A percentile compares a stretch with the other conserved stretches of the same genome.
phyloP scores from a whole-genome alignment of 2,329 filamentous ascomycete species.

The Penicillium sp. region DNA sequence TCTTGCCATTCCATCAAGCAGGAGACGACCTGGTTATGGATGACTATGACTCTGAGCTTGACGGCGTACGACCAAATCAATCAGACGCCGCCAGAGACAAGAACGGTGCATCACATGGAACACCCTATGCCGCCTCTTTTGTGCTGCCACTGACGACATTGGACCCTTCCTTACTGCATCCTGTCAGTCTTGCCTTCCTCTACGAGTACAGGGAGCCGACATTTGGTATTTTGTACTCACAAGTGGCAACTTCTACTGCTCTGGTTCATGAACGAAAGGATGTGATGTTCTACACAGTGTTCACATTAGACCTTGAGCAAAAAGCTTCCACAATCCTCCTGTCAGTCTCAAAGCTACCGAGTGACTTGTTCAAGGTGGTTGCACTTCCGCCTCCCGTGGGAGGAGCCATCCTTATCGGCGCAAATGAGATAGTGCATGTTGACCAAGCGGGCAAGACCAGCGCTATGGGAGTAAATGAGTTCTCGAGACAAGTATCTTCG shows the following conservation, averaged over 20 bases:
- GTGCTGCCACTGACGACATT: conserved; percentile 87
- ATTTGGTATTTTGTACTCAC: conserved; percentile 88
- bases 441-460: conserved; percentile 94
- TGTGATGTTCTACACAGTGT: conserved; percentile 86
- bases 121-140: conserved; percentile 87
- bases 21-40: conserved; percentile 90
- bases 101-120: conserved; percentile 49
- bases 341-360: conserved; percentile 81
- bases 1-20: conserved; percentile 85
- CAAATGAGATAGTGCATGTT: conserved; percentile 90
- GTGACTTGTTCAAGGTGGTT: conserved; percentile 81
- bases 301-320: conserved; percentile 91
- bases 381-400: conserved; percentile 84
- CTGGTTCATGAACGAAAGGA: conserved; percentile 78
- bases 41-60: conserved; percentile 83
- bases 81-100: conserved; percentile 37
- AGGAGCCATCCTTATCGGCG: conserved; percentile 81
- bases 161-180: conserved; percentile 83
- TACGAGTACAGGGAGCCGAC: conserved; percentile 98
- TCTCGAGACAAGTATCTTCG: conserved; percentile 78
- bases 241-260: conserved; percentile 71
- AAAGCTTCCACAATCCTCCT: conserved; percentile 90
- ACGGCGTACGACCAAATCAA: conserved; percentile 64
- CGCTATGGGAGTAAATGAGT: conserved; percentile 88
- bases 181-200: conserved; percentile 88